Base-by-base conservation (phyloP, 306 rosid species). In the Cajanus cajan region DNA sequence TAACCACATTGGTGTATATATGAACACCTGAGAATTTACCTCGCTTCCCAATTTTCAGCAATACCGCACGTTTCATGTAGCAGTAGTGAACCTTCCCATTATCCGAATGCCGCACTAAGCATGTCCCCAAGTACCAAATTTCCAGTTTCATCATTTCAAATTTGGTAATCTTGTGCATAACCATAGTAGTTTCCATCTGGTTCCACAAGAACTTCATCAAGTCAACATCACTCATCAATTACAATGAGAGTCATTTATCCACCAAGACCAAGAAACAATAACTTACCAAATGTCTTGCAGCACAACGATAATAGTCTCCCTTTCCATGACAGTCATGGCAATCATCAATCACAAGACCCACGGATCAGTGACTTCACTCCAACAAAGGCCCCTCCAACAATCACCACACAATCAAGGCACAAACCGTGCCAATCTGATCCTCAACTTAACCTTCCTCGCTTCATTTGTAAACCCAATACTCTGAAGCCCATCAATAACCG, bases 401-500 rank as follows among this genome's bases (percentile, higher is more conserved):
- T 59, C 6, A 15, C 71, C 51, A 71, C 22, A 37, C 58, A 62
- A 75, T 85, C 82, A 89, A 69, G 5, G 83, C 34, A 82, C 52
- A 11, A 84, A 6, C 45, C 73, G 86, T 76, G 89, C 90, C 36
- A 21, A 8, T 22, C 16, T 84, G 45, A 94, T 47, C 78, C 84
- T 90, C 18, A 22, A 77, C 77, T 50, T 83, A 65, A 90, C 78
- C 80, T 80, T 90, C 84, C 85, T 87, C 2, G 93, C 94, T 74
- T 94, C 93, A 76, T 85, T 62, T 76, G 82, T 67, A 77, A 31
- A 82, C 78, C 97, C 97, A 5, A 83, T 62, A 65, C 74, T 39
- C 36, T 14, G 2, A 22, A 94, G 96, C 28, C 93, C 98, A 28
- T 82, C 80, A 48, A 89, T 77, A 70, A 94, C 96, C 55, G 92